Base-by-base conservation (phyloP, 306 rosid species). In the Ormosia semicastrata region DNA sequence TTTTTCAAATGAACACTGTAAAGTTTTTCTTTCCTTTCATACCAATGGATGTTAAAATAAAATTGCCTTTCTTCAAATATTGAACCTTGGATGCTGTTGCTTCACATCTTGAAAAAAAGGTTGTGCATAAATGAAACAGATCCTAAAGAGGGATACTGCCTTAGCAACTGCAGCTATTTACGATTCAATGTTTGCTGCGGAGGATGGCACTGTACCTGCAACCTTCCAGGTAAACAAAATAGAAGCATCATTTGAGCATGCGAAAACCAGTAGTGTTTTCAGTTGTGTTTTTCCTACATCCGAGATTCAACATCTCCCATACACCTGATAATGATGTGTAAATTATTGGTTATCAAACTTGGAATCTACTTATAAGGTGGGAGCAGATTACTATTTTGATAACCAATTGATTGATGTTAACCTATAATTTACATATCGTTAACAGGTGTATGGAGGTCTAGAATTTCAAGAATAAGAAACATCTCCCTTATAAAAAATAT, bases 141-240 rank as follows among this genome's bases (percentile, higher is more conserved):
- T 90, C 62, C 91, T 95, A 44, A 89, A 85, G 85, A 90, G 89
- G 89, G 99, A 95, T 73, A 91, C 97, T 44, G 98, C 95, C 74
- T 82, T 95, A 79, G 97, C 99, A 58, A 90, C 98, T 59, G 98
- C 98, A 70, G 98, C 98, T 68, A 93, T 95, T 82, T 95, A 95
- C 79, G 94, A 95, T 77, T 91, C 97, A 57, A 91, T 95, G 98
- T 95, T 95, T 74, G 97, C 92, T 7, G 89, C 88, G 59, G 98
- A 95, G 71, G 99, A 95, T 84, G 99, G 98, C 75, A 89, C 94
- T 3, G 83, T 95, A 70, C 98, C 97, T 71, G 99, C 99, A 80
- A 95, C 99, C 83, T 95, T 93, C 83, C 98, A 95, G 97, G 99
- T 93, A 73, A 88, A 71, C 73, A 54, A 52, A 67, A 67, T 36